Base-by-base conservation (phyloP, 768 basidiomycete genomes). In the Collybiopsis confluens region DNA sequence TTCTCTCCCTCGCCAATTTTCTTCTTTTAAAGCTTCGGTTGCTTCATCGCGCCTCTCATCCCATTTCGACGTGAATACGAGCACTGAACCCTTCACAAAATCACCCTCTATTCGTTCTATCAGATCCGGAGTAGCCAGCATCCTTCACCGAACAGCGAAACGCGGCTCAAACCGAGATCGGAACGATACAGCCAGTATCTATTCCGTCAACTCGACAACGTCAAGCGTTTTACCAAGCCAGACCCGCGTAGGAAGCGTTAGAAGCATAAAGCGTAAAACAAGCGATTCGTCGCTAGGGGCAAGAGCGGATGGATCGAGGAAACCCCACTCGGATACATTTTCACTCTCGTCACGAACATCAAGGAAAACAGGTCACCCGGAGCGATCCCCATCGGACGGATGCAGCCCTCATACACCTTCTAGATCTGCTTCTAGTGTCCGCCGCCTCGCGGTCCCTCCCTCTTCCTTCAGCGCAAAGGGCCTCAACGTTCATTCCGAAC, bases 391-490 rank as follows among this genome's bases (percentile, higher is more conserved):
- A 49, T 59, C 64, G 4, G 72, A 74, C 20, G 61, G 61, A 40
- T 61, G 65, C 37, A 50, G 64, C 21, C 65, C 69, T 3, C 64
- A 69, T n/a, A 67, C 65, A 30, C 67, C 70, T 21, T 68, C 71
- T 27, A 75, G 75, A 52, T 78, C 79, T 8, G 64, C 70, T n/a
- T 71, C 71, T 37, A 78, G 75, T 50, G 65, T 75, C 44, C 73
- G 79, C 46, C 72, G 73, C 33, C 63, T 78, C 30, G 75, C 73
- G 26, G 74, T 74, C 5, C 82, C 83, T n/a, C 83, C 83, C 9
- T 84, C 83, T 0, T 82, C 82, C 4, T 85, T 82, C 55, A 74
- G 72, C 55, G 62, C 66, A 23, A 71, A 70, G 27, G 46, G 47
- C 15, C 54, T 59, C 13, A 57, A 59, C 49, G 62, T 71, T 38